Percentiles rank a stretch among this genome's conserved stretches.
Conservation (phyloP, 1,284 basidiomycete species). For the Trametes sp. region DNA sequence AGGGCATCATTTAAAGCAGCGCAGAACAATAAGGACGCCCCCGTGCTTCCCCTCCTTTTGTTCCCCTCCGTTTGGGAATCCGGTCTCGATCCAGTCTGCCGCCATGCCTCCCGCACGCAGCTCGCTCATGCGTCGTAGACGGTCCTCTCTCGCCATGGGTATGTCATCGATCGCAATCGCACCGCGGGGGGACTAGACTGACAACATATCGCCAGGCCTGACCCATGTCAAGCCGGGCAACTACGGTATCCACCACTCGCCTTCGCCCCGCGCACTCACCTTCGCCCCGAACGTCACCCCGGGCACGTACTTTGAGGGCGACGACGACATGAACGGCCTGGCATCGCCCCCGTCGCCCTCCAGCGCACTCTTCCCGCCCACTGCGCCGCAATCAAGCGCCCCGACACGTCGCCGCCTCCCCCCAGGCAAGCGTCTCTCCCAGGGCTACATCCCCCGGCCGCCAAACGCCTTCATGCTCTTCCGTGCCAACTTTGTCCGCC, state of each 20-base stretch:
- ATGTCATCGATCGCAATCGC: conserved; percentile 2
- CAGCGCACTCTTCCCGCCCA: conserved; percentile 45
- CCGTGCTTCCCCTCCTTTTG: conserved; percentile 32
- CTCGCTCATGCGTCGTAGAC: conserved; percentile 30
- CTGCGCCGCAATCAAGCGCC: conserved; percentile 35
- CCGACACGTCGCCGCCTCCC: conserved; percentile 54
- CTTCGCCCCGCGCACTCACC: conserved; percentile 60
- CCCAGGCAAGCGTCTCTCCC: conserved; percentile 65
- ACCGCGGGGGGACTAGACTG: neutral
- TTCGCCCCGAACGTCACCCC: conserved; percentile 80
- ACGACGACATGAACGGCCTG: conserved; percentile 43
- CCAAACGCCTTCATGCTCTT: conserved; percentile 96
- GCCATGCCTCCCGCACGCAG: conserved; percentile 27
- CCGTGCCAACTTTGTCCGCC: conserved; percentile 85
- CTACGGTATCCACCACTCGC: conserved; percentile 54
- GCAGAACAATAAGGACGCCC: conserved; percentile 31
- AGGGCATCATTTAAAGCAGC: conserved; percentile 30
- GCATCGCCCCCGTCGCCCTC: conserved; percentile 36
- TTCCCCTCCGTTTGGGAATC: conserved; percentile 28
- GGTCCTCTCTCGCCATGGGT: conserved; percentile 31
- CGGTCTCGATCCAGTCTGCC: conserved; percentile 18
- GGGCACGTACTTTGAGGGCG: conserved; percentile 60
- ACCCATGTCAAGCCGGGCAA: conserved; percentile 59
- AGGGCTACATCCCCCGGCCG: conserved; percentile 84
- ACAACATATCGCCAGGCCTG: conserved; percentile 42